Base-by-base conservation (phyloP, 495 filamentous ascomycete species). In the Talaromyces ruber region DNA sequence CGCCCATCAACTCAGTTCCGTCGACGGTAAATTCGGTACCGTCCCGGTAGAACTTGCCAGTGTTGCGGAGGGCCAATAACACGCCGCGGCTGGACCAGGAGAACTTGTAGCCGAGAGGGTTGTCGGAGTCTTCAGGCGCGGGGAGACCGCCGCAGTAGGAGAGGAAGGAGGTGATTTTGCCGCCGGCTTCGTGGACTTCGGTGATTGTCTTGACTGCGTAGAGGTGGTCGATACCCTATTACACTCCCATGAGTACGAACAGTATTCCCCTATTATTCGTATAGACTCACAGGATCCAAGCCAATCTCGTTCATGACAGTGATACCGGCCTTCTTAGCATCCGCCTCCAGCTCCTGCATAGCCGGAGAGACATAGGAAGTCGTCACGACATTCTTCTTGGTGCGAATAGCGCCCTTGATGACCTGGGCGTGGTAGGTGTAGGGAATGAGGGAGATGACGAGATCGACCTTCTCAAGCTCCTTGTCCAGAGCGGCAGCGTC, bases 231-330 rank as follows among this genome's bases (percentile, higher is more conserved):
- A 92, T 84, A 58, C 82, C 80, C 68, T 63, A 75, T n/a, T 71
- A 56, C 26, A 66, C 78, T 43, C 59, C n/a, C 30, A 45, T 28
- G 3, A 43, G 29, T 47, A 58, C 25, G 70, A 16, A 18, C 2
- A 56, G 12, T 18, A 5, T 21, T 0, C n/a, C 3, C 8, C 57
- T 16, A 62, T 66, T 67, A 22, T 58, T 60, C 30, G 21, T 25
- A 47, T 52, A 59, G 26, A 63, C 60, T 47, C 68, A 68, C 76
- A 71, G 75, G 79, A 62, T 81, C 86, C 52, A 96, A 73, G 61
- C 93, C 93, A 71, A 97, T 96, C 84, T 98, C 94, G 71, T 98
- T 97, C 89, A 98, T 89, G 62, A 98, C 92, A 0, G 92, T 96
- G 67, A 98, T 98, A 55, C 92, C 93, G 8, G 95, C 95, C 52